phyloP scores from a whole-genome alignment of 805 yeast species.

The Teunomyces tritomae region DNA sequence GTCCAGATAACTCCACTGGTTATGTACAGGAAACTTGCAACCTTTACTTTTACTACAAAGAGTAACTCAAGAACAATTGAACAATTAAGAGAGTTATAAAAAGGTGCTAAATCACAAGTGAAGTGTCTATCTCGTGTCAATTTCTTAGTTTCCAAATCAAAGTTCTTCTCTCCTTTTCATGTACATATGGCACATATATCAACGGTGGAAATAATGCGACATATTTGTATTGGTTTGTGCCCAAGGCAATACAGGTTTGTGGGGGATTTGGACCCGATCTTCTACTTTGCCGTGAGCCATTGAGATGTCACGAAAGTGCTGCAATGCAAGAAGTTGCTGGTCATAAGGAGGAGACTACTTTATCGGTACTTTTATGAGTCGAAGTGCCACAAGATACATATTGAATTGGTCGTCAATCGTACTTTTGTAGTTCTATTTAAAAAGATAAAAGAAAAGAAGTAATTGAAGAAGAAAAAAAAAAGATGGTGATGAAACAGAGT shows the following conservation, averaged over 20 bases:
- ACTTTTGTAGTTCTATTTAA: no score
- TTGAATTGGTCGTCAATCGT: no score
- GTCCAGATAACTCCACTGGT: background rate
- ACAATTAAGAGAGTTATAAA: no score
- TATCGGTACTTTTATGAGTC: background rate
- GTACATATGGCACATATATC: slow-evolving; percentile 16
- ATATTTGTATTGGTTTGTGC: slow-evolving; percentile 24
- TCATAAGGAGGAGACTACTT: slow-evolving; percentile 8
- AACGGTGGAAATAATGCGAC: slow-evolving; percentile 22
- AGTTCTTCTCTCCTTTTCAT: background rate
- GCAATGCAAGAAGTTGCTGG: slow-evolving; percentile 5
- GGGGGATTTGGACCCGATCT: background rate
- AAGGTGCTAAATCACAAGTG: no score
- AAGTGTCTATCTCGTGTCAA: no score
- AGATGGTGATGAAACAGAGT: no score
- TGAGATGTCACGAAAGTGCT: slow-evolving; percentile 1
- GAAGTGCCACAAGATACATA: no score
- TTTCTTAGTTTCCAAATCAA: no score
- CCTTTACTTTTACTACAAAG: background rate
- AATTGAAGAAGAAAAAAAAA: no score
- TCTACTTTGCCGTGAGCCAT: background rate
- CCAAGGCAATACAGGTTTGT: slow-evolving; percentile 17
- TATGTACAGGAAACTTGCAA: background rate
- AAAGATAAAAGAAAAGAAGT: no score
- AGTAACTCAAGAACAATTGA: background rate